phyloP scores from a whole-genome alignment of 495 filamentous ascomycete species.

The Stereocaulon alpinum region DNA sequence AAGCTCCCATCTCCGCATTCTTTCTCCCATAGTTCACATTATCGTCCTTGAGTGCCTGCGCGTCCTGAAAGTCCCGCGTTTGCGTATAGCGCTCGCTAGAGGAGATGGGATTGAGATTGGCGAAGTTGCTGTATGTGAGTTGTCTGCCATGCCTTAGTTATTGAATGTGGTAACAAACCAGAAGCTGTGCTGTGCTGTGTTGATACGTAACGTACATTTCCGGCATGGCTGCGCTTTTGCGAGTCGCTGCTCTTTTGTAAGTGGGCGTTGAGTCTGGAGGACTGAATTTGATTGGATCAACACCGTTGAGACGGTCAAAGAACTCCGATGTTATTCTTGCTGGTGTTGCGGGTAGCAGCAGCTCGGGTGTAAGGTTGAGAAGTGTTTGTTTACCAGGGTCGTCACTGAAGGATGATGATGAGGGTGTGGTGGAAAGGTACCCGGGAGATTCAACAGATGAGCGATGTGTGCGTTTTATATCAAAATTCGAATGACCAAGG shows the following conservation, averaged over 20 bases:
- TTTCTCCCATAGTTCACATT: not conserved
- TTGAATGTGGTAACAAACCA: not conserved
- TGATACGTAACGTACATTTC: constrained; percentile 12
- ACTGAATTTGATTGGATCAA: constrained; percentile 23
- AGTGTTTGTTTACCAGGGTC: not conserved
- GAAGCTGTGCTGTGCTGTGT: not conserved
- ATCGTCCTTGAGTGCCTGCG: not conserved
- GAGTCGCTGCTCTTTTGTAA: not conserved
- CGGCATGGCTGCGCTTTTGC: constrained; percentile 3
- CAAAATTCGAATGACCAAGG: too few relatives aligned
- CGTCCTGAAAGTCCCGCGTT: constrained; percentile 16
- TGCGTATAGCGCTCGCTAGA: constrained; percentile 21
- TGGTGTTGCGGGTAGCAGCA: constrained; percentile 9
- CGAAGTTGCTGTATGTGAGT: constrained; percentile 25
- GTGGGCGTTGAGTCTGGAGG: constrained; percentile 9
- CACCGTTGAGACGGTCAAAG: constrained; percentile 14
- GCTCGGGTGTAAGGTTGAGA: constrained; percentile 4
- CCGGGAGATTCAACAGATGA: too few relatives aligned
- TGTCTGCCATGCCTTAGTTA: constrained; percentile 16
- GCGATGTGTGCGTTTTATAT: too few relatives aligned
- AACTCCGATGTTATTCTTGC: constrained; percentile 12
- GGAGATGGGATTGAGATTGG: constrained; percentile 30
- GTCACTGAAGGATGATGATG: not conserved
- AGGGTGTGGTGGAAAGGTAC: too few relatives aligned
- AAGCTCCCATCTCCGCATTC: constrained; percentile 15